These are phyloP conservation scores for Inonotus hispidus DNA, from an alignment of 1,284 basidiomycete species.

Conservation along the genomic window DNA sequence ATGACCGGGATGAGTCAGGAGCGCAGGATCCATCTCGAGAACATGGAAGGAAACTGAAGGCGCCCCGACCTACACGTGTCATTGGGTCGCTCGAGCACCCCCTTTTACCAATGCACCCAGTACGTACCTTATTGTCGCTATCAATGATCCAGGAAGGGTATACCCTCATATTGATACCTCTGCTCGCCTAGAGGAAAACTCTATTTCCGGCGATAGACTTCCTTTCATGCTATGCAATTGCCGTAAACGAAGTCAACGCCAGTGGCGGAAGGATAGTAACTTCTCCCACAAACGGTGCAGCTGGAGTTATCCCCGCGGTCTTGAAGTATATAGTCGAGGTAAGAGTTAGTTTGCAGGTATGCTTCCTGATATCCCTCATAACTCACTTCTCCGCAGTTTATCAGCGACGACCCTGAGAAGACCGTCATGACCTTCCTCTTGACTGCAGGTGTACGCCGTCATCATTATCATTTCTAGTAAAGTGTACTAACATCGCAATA, in stretches of 20 bases:
- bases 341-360: slow-evolving; percentile 4
- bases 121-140: slow-evolving; percentile 32
- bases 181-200: slow-evolving; percentile 57
- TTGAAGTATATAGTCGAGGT: slow-evolving; percentile 85
- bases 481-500: background rate
- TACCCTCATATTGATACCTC: background rate
- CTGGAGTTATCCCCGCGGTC: slow-evolving; percentile 90
- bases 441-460: slow-evolving; percentile 63
- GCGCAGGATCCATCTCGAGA: slow-evolving; percentile 5
- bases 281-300: slow-evolving; percentile 85
- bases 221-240: slow-evolving; percentile 88
- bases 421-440: slow-evolving; percentile 83
- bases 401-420: slow-evolving; percentile 85
- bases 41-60: background rate
- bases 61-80: slow-evolving; percentile 45
- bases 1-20: background rate
- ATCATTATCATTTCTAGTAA: background rate
- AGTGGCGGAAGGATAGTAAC: slow-evolving; percentile 92
- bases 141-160: too few relatives aligned
- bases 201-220: slow-evolving; percentile 94
- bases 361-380: background rate
- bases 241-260: slow-evolving; percentile 89
- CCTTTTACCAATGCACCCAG: slow-evolving; percentile 76
- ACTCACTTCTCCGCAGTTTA: slow-evolving; percentile 48
- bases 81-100: slow-evolving; percentile 81